These are phyloP conservation scores for Globomyces sp. DNA, from an alignment of 371 early-diverging fungal species.

Conservation along the genomic window DNA sequence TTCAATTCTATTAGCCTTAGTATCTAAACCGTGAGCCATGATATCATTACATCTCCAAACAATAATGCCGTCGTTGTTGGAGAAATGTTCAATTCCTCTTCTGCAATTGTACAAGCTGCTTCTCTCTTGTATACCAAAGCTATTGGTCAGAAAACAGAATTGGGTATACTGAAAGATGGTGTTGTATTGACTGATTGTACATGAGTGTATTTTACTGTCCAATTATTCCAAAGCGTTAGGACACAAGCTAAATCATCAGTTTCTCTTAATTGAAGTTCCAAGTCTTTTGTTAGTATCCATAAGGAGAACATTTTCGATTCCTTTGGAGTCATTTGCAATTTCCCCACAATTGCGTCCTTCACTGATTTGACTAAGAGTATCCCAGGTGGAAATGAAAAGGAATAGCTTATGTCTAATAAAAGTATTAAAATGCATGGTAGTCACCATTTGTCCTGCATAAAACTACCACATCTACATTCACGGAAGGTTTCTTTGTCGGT, in stretches of 20 bases:
- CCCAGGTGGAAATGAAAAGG: too few relatives aligned
- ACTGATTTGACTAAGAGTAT: too few relatives aligned
- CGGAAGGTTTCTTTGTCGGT: too few relatives aligned
- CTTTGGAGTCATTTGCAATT: too few relatives aligned
- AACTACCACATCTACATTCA: too few relatives aligned
- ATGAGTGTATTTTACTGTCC: not conserved
- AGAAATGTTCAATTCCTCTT: constrained; percentile 35
- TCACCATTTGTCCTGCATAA: too few relatives aligned
- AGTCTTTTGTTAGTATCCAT: constrained; percentile 51
- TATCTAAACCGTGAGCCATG: too few relatives aligned
- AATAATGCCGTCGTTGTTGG: constrained; percentile 38
- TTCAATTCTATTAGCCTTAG: constrained; percentile 34
- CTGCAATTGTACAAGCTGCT: constrained; percentile 33
- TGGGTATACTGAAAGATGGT: constrained; percentile 47
- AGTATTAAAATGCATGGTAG: too few relatives aligned
- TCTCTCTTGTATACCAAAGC: constrained; percentile 49
- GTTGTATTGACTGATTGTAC: too few relatives aligned
- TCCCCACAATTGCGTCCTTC: too few relatives aligned
- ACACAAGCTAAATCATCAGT: constrained; percentile 42
- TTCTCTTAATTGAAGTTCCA: constrained; percentile 53
- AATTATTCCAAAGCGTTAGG: constrained; percentile 40
- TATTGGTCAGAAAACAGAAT: constrained; percentile 36
- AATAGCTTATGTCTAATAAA: too few relatives aligned
- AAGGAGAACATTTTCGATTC: constrained; percentile 40
- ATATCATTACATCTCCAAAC: constrained; percentile 44